Evolutionary conservation across 495 filamentous ascomycete genomes (phyloP), one percentile per base, ranked within the genome.

Genomic region (Tuber calosporum): DNA sequence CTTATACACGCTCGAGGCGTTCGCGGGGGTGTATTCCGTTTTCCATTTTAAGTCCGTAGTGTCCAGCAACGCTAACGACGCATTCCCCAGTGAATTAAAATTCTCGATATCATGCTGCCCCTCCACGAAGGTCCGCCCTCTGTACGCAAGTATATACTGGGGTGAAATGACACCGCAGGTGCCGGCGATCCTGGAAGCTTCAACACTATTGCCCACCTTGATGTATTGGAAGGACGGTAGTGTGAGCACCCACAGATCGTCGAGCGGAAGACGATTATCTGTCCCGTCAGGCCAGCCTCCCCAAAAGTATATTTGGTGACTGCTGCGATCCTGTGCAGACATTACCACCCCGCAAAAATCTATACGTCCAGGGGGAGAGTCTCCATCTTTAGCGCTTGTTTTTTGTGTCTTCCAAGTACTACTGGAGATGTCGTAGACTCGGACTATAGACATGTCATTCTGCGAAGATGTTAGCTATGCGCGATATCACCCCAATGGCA

Each of bases 261-360:
- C 69, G 1, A 76, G 41, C 17, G 13, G 7, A 19, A 9, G 8
- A 42, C 41, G 13, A 9, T 1, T 42, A 2, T 1, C 41, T 17
- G 84, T 66, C 22, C 88, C 67, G 0, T 88, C 89, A 68, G 88
- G 73, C 87, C 87, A 90, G 3, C 90, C 90, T 22, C 90, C 90
- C 72, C 92, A 91, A 77, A 90, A 89, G 79, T 92, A 92, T 72
- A 92, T 90, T 72, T 90, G 91, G 79, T 88, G 88, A 17, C 88
- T 90, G 4, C 88, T 89, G 5, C 78, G 78, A 73, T 92, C 90
- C 42, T 83, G 73, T 1, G 90, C 88, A 6, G 85, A 81, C 0
- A 87, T 89, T 17, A 89, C 82, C 0, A 91, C 88, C 19, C 88
- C 88, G 79, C 90, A 92, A 53, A 90, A 90, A 72, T 86, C 83